Evolutionary conservation across 768 basidiomycete species (phyloP), one percentile per base, ranked within the genome.

Genomic region (Agrocybe praecox): DNA sequence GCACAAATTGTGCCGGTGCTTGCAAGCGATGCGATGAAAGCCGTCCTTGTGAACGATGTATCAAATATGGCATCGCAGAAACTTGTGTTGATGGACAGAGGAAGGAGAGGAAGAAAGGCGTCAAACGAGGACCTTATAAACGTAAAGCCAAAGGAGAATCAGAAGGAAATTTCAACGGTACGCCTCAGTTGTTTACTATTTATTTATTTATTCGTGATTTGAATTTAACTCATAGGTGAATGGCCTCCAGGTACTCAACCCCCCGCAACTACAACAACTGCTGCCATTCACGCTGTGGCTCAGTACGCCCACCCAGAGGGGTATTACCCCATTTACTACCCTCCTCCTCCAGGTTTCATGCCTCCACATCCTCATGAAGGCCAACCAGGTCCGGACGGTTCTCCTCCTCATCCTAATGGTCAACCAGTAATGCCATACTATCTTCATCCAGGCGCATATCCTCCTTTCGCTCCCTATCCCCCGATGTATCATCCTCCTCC

Each of bases 71-170:
- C 61, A 83, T 94, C 52, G 75, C 84, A 2, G 80, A 81, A 10
- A 81, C 87, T 53, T 97, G 95, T 71, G 76, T 89, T 53, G 95
- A 97, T 70, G 94, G 94, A 26, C 89, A 92, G 66, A 83, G 95
- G 67, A 97, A 96, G 75, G 94, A 96, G 72, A 82, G 95, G 59
- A 94, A 93, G 75, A 93, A 91, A 71, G 92, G 92, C 53, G 81
- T 93, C 70, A 94, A 94, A 74, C 81, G 92, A 60, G 92, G 92
- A 2, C 92, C 92, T 57, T 94, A 94, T 80, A 92, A 91, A 76
- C 78, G 82, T 57, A 81, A 82, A 65, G 72, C 73, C 57, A 80
- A 80, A 55, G 65, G 66, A 12, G 70, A 63, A 11, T 69, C 67
- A 2, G 55, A 56, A 19, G 26, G 49, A 12, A 45, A 46, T 34